These are phyloP conservation scores for Cystobasidium sp. DNA, from an alignment of 1,284 basidiomycete species.

Conservation along the genomic window DNA sequence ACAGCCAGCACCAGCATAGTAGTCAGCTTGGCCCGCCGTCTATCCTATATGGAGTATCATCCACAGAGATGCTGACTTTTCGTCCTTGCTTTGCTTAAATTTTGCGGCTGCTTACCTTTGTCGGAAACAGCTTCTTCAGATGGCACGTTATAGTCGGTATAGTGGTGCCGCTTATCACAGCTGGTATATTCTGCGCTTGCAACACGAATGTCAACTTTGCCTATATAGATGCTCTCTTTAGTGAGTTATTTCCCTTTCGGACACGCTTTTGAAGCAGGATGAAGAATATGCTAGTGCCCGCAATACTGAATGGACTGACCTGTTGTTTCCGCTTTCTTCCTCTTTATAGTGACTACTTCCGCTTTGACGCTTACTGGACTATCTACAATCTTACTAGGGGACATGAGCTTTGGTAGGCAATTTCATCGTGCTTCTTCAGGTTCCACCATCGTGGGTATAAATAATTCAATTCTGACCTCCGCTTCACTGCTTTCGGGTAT, in stretches of 20 bases:
- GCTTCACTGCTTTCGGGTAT: neutral
- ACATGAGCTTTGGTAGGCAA: constrained; percentile 33
- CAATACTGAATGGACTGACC: neutral
- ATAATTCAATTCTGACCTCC: no score
- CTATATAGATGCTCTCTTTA: constrained; percentile 36
- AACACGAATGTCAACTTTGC: constrained; percentile 23
- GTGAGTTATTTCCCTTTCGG: constrained; percentile 7
- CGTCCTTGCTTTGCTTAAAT: neutral
- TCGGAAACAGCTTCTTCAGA: constrained; percentile 25
- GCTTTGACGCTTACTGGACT: constrained; percentile 36
- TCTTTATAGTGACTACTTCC: constrained; percentile 33
- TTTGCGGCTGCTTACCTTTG: neutral
- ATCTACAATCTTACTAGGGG: constrained; percentile 18
- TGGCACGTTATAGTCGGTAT: constrained; percentile 36
- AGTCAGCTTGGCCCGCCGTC: no score
- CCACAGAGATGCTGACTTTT: no score
- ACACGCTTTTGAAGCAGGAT: neutral
- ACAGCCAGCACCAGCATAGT: no score
- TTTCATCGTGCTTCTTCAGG: neutral
- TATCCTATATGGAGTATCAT: no score
- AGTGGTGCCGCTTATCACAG: constrained; percentile 4
- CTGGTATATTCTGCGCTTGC: constrained; percentile 29
- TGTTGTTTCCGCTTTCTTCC: neutral
- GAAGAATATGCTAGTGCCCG: neutral
- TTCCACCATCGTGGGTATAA: neutral